A percentile compares a stretch with the other conserved stretches of the same genome.
These are phyloP conservation scores for Fistulina hepatica DNA, from an alignment of 1,284 basidiomycete genomes.

Conservation along the genomic window DNA sequence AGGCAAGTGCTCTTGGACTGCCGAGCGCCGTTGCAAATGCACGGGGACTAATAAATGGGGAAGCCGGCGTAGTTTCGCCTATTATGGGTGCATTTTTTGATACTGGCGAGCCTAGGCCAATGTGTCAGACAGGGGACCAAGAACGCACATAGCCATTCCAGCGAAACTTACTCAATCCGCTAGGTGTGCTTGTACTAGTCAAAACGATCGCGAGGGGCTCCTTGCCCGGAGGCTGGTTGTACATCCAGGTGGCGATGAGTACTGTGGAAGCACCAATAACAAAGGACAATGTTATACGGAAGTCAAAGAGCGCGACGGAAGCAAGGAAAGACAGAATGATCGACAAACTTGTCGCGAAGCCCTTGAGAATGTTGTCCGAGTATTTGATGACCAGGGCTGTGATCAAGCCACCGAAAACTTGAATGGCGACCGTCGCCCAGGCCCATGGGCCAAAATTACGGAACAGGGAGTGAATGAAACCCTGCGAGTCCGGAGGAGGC, in stretches of 20 bases:
- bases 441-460: constrained; percentile 82
- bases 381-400: constrained; percentile 85
- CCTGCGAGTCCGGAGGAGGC: constrained; percentile 19
- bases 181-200: background rate
- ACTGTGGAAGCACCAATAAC: constrained; percentile 75
- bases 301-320: constrained; percentile 80
- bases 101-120: background rate
- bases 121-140: too few species aligned
- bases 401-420: constrained; percentile 84
- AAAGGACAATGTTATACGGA: constrained; percentile 78
- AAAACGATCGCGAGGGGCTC: background rate
- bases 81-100: background rate
- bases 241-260: constrained; percentile 81
- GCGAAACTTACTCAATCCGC: background rate
- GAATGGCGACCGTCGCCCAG: constrained; percentile 80
- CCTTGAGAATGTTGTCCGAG: constrained; percentile 84
- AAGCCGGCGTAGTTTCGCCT: background rate
- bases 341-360: constrained; percentile 87
- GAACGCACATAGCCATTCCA: too few species aligned
- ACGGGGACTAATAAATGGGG: background rate
- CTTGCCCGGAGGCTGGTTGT: constrained; percentile 54
- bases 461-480: constrained; percentile 42
- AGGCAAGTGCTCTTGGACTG: background rate
- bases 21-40: background rate
- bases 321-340: constrained; percentile 91